Evolutionary conservation across 225 moss, liverwort and hornwort genomes (phyloP), one percentile per base, ranked within the genome.

Genomic region (Marchantia paleacea): DNA sequence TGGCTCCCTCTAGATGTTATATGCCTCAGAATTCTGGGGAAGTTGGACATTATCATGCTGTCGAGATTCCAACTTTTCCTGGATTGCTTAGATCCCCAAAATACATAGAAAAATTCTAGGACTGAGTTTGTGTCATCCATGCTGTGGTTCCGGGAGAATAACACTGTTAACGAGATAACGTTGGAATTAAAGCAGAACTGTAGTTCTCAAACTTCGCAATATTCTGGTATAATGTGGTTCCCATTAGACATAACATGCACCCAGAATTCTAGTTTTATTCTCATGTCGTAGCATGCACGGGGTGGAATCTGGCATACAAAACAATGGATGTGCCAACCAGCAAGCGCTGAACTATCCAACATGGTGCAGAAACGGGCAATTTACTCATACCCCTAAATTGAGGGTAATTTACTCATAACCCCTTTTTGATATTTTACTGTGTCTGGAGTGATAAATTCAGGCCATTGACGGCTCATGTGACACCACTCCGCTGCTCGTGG

Each of bases 131-230:
- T 62, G 62, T 62, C 62, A 62, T n/a, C n/a, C 62, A 62, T 62
- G 62, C 62, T 62, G 6, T 62, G 62, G 62, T 19, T 6, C 10
- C 20, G 6, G 58, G 58, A 58, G 58, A 58, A 58, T 62, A 5
- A 62, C 62, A 62, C 62, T 62, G 62, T 62, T 24, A 60, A 2
- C 7, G 60, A 24, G 62, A 62, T 62, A 22, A 62, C 62, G 62
- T 7, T n/a, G 62, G 22, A 62, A 62, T 22, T 22, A 62, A 61
- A 7, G 62, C 22, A 24, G 16, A n/a, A 62, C 62, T 62, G 62
- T 62, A 62, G 62, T 62, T 62, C 62, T 62, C 6, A 62, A 62
- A 62, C 62, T n/a, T 62, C n/a, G 62, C 62, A 62, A 62, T 62
- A 62, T 60, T 7, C 39, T 22, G 22, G 22, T n/a, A 8, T 62